Conservation (phyloP, 495 filamentous ascomycete species). For the Cryomyces minteri region DNA sequence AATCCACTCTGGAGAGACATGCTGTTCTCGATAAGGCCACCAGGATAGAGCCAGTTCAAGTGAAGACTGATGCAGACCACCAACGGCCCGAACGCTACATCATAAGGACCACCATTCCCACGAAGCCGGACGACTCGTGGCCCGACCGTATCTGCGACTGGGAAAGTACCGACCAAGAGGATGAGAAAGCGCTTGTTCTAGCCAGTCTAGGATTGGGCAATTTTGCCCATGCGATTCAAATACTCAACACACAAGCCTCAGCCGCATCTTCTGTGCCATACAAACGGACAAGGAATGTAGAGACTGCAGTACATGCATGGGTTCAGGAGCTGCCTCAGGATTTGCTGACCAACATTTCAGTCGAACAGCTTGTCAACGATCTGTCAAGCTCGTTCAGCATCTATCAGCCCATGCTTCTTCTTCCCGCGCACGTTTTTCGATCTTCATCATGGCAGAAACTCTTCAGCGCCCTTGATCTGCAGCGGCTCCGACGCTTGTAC, state of each 20-base stretch:
- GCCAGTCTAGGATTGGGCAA: neutral
- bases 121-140: too few species aligned
- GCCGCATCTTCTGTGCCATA: constrained; percentile 2
- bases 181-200: neutral
- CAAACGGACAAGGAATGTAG: constrained; percentile 1
- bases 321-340: neutral
- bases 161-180: neutral
- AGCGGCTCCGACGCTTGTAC: constrained; percentile 33
- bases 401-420: constrained; percentile 50
- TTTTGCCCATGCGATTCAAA: neutral
- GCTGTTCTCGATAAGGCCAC: constrained; percentile 1
- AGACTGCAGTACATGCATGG: too few species aligned
- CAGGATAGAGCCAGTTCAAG: constrained; percentile 1
- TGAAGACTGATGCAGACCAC: constrained; percentile 1
- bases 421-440: constrained; percentile 39
- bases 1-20: constrained; percentile 3
- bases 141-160: too few species aligned
- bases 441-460: constrained; percentile 4
- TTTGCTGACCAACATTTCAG: constrained; percentile 1
- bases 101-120: too few species aligned
- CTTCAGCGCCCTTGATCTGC: constrained; percentile 24
- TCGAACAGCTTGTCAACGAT: constrained; percentile 9
- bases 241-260: neutral
- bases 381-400: constrained; percentile 48
- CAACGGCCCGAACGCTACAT: neutral